Base-by-base conservation (phyloP, 2,329 filamentous ascomycete genomes). In the Trichoderma koningiopsis region DNA sequence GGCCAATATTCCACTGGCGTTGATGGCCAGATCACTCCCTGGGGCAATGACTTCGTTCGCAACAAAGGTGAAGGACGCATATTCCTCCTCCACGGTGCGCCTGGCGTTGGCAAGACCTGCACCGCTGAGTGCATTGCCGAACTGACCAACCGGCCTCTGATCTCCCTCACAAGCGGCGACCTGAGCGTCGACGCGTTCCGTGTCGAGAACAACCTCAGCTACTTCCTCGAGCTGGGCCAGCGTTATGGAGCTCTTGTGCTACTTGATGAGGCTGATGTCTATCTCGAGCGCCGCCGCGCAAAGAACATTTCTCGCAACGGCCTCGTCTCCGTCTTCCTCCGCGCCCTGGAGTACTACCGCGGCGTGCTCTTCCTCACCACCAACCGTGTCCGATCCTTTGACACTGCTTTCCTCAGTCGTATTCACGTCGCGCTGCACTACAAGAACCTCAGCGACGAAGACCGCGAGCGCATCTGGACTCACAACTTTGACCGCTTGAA, bases 181-280 rank as follows among this genome's bases (percentile, higher is more conserved):
- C 77, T 87, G 29, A 80, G 79, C 70, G 80, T 81, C 11, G 74
- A 79, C 47, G 75, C 79, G 6, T 73, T 72, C 52, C 72, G 76
- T 1, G 80, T 85, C 31, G 83, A 85, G 74, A 71, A 75, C 33
- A 81, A 81, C 68, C 81, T 85, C 16, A 79, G 79, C 68, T 83
- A 84, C 76, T 85, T 84, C 76, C 78, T 87, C 11, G 75, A 82
- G 52, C 79, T 86, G 4, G 85, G 79, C 52, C 82, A 83, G 75
- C 82, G 81, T 8, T 87, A 83, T 76, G 82, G 81, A 22, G 85
- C 82, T 47, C 80, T 88, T 6, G 81, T 88, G 7, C 80, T 89
- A 3, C 80, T 89, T 5, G 87, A 89, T 74, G 87, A 89, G 75
- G 86, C 86, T 3, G 87, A 89, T 68, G 85, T 88, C 22, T 89